Percentiles rank a stretch among this genome's conserved stretches.
These are phyloP conservation scores for Lepiota brunneoincarnata DNA, from an alignment of 768 basidiomycete genomes.

Conservation along the genomic window DNA sequence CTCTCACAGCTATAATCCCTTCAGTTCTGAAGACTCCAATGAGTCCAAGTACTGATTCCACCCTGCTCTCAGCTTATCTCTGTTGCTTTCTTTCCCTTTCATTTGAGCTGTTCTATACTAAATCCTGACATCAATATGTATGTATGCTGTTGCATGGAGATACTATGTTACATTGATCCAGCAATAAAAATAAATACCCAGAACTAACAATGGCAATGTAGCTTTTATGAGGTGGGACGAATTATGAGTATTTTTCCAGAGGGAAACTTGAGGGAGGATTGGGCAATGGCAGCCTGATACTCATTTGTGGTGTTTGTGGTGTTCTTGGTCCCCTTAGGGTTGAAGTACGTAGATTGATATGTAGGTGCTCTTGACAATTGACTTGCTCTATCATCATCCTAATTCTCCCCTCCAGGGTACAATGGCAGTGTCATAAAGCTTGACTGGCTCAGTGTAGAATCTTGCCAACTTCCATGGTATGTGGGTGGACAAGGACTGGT, in stretches of 20 bases:
- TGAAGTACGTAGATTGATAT: background rate
- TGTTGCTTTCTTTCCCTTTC: too few species aligned
- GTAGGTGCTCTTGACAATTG: background rate
- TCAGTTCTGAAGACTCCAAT: too few species aligned
- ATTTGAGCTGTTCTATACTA: too few species aligned
- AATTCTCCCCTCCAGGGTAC: background rate
- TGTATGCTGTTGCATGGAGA: too few species aligned
- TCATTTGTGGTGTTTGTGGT: background rate
- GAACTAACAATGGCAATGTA: too few species aligned
- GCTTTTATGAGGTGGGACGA: too few species aligned
- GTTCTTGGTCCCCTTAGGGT: background rate
- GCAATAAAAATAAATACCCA: too few species aligned
- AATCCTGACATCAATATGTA: too few species aligned
- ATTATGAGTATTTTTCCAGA: too few species aligned
- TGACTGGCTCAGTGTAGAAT: background rate
- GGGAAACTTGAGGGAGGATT: background rate
- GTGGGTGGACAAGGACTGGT: background rate
- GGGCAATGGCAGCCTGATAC: background rate
- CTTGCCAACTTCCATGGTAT: background rate
- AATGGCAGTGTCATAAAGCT: constrained; percentile 1
- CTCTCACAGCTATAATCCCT: background rate
- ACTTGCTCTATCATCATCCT: background rate
- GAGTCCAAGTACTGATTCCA: too few species aligned
- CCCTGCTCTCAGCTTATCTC: too few species aligned
- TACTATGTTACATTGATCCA: too few species aligned